These are phyloP conservation scores for Sicyos edulis DNA, from an alignment of 306 rosid species.

Conservation along the genomic window DNA sequence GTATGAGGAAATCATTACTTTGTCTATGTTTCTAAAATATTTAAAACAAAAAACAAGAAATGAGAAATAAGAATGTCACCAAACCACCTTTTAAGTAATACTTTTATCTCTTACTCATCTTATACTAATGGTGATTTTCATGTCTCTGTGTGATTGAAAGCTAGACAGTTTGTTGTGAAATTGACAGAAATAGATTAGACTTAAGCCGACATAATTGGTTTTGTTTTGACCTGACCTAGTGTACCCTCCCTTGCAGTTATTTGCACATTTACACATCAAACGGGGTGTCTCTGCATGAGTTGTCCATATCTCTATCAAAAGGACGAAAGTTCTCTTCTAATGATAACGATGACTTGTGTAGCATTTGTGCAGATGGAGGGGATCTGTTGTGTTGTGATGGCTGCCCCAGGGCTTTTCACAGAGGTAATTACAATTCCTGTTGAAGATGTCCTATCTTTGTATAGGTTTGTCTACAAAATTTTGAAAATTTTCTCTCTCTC, in stretches of 20 bases:
- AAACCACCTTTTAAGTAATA: too few species aligned
- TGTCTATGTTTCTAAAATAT: too few species aligned
- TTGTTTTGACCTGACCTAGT: conserved; percentile 20
- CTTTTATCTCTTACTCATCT: not conserved
- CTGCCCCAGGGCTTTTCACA: conserved; percentile 87
- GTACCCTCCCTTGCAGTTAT: conserved; percentile 51
- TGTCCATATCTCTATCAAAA: conserved; percentile 63
- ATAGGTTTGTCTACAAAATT: not conserved
- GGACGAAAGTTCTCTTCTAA: conserved; percentile 43
- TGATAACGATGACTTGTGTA: conserved; percentile 79
- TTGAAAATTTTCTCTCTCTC: not conserved
- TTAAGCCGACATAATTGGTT: not conserved
- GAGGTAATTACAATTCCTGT: conserved; percentile 38
- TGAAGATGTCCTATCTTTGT: not conserved
- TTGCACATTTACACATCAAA: conserved; percentile 80
- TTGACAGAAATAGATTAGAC: not conserved
- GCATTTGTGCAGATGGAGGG: conserved; percentile 74
- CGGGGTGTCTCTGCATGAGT: conserved; percentile 88
- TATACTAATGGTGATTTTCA: not conserved
- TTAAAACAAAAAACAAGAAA: too few species aligned
- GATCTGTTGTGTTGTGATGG: conserved; percentile 84
- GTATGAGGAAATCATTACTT: too few species aligned
- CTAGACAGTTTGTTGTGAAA: not conserved
- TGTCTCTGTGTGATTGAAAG: not conserved
- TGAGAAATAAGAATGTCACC: too few species aligned